These are phyloP conservation scores for Jamesozyma hellenica DNA, from an alignment of 805 yeast genomes.

Conservation along the genomic window DNA sequence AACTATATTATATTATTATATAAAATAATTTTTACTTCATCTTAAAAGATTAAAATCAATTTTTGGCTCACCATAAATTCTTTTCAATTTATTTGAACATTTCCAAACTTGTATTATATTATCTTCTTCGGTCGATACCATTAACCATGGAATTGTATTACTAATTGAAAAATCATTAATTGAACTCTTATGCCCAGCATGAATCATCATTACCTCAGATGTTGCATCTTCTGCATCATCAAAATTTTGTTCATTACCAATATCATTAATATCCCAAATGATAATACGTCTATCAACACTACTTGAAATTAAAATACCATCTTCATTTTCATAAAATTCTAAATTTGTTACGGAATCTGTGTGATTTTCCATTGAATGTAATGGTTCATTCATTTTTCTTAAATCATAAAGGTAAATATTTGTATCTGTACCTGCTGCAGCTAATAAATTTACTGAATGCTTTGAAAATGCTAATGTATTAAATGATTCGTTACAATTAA, in stretches of 20 bases:
- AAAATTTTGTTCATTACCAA: constrained; percentile 76
- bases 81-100: constrained; percentile 30
- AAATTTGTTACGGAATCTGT: constrained; percentile 59
- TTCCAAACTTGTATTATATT: constrained; percentile 40
- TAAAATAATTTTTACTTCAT: too few species aligned
- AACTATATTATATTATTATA: too few species aligned
- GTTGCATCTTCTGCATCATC: constrained; percentile 89
- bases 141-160: constrained; percentile 60
- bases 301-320: constrained; percentile 69
- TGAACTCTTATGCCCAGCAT: constrained; percentile 79
- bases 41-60: constrained; percentile 5
- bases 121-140: constrained; percentile 46
- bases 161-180: constrained; percentile 67
- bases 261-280: constrained; percentile 68
- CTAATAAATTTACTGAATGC: constrained; percentile 48
- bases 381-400: constrained; percentile 37
- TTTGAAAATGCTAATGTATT: constrained; percentile 60
- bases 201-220: constrained; percentile 83
- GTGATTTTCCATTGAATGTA: constrained; percentile 77
- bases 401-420: constrained; percentile 57
- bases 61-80: constrained; percentile 18
- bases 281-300: constrained; percentile 69
- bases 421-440: constrained; percentile 62
- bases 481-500: constrained; percentile 33
- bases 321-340: constrained; percentile 70